Base-by-base conservation (phyloP, 2,329 filamentous ascomycete genomes). In the Colletotrichum melonis region DNA sequence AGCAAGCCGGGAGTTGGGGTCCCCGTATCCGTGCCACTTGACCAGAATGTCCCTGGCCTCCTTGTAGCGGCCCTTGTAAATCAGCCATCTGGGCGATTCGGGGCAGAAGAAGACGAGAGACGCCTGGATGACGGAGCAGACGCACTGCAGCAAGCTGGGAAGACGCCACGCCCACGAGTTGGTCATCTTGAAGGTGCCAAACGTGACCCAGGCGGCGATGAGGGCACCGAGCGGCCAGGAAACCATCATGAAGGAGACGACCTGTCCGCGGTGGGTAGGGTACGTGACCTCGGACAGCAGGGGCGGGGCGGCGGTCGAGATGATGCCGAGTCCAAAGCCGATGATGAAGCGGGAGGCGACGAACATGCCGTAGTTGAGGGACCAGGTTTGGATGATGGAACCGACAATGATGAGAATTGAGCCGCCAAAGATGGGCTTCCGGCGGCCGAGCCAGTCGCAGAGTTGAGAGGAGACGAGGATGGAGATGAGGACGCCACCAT, bases 41-140 rank as follows among this genome's bases (percentile, higher is more conserved):
- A 84, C 81, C 0, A 91, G 77, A 26, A 90, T 86, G 0, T 81
- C 80, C 11, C 82, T 84, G 0, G 89, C 89, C 76, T 90, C 82
- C 5, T 88, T 84, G 1, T 78, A 71, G n/a, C 84, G 82, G 46
- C 88, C 88, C 70, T 88, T 84, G 32, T 86, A 84, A 54, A 91
- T 83, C 26, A 91, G 79, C 86, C 86, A 92, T 49, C 91, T 85
- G 1, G 90, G 91, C 0, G 86, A 89, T 73, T 92, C 91, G 0
- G 90, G 90, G 6, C 90, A 84, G 66, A 89, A 86, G 75, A 81
- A 84, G 67, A 87, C 80, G 63, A 86, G 83, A 0, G 88, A 54
- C 46, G 87, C 81, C 42, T 91, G 86, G 11, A 91, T 74, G 1
- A 79, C 30, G n/a, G 28, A 81, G 35, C 62, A 28, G 24, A 84